phyloP scores from a whole-genome alignment of 768 basidiomycete species.

The Suillus plorans region DNA sequence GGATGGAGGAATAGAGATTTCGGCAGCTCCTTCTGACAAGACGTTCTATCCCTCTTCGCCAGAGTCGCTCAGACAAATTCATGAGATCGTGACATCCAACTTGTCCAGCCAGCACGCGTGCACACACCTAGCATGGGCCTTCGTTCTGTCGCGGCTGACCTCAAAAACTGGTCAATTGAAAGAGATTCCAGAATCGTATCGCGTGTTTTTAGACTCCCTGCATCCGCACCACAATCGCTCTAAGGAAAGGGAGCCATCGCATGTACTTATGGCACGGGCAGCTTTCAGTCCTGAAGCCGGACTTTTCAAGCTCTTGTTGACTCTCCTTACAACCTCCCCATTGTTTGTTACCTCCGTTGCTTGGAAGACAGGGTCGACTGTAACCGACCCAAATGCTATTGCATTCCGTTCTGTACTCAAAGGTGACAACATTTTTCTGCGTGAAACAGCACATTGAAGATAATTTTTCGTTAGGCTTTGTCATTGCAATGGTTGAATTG shows the following conservation, averaged over 20 bases:
- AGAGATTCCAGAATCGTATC: conserved; percentile 55
- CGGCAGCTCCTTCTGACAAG: conserved; percentile 45
- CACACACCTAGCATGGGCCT: conserved; percentile 82
- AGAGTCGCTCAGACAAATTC: conserved; percentile 60
- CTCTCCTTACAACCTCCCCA: conserved; percentile 66
- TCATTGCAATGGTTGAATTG: conserved; percentile 73
- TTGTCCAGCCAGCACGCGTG: conserved; percentile 64
- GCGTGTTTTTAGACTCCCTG: conserved; percentile 53
- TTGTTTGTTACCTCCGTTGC: conserved; percentile 74
- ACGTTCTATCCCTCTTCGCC: conserved; percentile 63
- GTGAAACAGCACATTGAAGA: neutral
- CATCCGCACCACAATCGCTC: conserved; percentile 41
- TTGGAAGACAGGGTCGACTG: conserved; percentile 64
- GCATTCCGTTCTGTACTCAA: conserved; percentile 83
- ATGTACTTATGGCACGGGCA: conserved; percentile 56
- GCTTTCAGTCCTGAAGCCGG: conserved; percentile 60
- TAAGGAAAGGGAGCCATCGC: conserved; percentile 57
- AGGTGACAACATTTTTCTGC: conserved; percentile 46
- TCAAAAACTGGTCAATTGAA: conserved; percentile 44
- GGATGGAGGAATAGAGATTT: conserved; percentile 48
- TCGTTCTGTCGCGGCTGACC: conserved; percentile 67
- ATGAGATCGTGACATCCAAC: conserved; percentile 62
- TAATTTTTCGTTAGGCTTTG: conserved; percentile 52
- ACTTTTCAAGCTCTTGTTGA: conserved; percentile 55
- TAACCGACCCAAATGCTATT: conserved; percentile 75